These are phyloP conservation scores for Phytopythium aichiense DNA, from an alignment of 352 stramenopile species.

Conservation along the genomic window DNA sequence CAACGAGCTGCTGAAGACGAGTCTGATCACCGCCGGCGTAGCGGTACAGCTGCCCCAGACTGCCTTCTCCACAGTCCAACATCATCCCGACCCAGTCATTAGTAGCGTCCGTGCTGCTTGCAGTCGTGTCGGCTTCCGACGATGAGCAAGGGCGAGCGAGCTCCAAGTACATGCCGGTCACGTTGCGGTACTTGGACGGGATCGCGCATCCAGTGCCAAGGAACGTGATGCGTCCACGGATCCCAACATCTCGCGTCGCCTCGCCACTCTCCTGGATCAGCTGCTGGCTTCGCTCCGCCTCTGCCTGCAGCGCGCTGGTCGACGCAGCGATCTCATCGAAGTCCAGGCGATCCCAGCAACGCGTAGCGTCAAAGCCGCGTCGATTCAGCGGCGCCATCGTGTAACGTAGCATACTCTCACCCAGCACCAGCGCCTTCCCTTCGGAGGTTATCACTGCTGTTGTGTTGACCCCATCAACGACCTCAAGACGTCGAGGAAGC, in stretches of 20 bases:
- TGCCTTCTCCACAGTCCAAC: slow-evolving; percentile 96
- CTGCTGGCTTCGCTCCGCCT: not conserved
- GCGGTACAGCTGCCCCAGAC: slow-evolving; percentile 89
- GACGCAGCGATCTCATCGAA: slow-evolving; percentile 38
- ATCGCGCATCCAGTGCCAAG: slow-evolving; percentile 96
- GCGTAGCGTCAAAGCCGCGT: slow-evolving; percentile 54
- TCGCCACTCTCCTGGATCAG: not conserved
- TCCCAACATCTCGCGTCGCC: not conserved
- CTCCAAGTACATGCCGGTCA: slow-evolving; percentile 93
- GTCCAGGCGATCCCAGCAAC: slow-evolving; percentile 48
- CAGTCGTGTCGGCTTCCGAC: not conserved
- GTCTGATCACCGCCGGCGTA: slow-evolving; percentile 39
- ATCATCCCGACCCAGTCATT: slow-evolving; percentile 69
- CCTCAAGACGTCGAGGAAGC: not conserved
- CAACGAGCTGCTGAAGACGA: slow-evolving; percentile 47
- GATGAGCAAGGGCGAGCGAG: slow-evolving; percentile 19
- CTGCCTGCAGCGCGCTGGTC: slow-evolving; percentile 13
- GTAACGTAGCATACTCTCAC: slow-evolving; percentile 75
- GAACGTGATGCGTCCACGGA: slow-evolving; percentile 87
- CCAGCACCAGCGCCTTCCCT: slow-evolving; percentile 36
- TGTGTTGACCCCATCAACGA: not conserved
- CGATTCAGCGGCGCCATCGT: slow-evolving; percentile 47
- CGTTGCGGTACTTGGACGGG: slow-evolving; percentile 98
- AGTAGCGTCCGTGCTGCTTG: not conserved
- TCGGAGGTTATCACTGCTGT: not conserved